Evolutionary conservation across 345 rosid species (phyloP), one percentile per base, ranked within the genome.

Genomic region (Jatropha curcas): DNA sequence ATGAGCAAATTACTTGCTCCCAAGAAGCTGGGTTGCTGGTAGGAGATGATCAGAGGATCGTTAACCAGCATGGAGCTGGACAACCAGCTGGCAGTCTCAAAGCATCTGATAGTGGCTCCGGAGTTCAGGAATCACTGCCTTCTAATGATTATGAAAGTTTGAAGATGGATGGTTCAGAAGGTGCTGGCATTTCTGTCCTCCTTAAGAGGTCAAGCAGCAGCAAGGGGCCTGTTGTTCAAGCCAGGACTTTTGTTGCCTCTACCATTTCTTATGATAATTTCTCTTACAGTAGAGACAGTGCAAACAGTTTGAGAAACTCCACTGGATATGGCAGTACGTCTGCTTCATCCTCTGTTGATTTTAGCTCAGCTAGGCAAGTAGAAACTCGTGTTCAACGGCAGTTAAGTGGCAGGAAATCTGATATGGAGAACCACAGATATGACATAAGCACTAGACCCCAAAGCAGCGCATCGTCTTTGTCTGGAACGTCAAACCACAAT

Each of bases 341-440:
- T 35, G 84, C 92, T 76, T 88, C 98, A 56, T 92, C 99, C 68
- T 92, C 97, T 72, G 73, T 84, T 76, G 98, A 95, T 85, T 82
- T 82, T 31, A 77, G 87, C 81, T 88, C 94, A 69, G 82, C 82
- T 73, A 87, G 90, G 76, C 92, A 81, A 61, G 73, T 82, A 56
- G 97, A 89, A 41, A 73, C 77, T 77, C 88, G 81, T 80, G 81
- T 88, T 33, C 93, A 81, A 55, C 79, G 92, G 74, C 97, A 88
- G 80, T 81, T 79, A 71, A 91, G 94, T 78, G 85, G 92, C 72
- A 86, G 73, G 80, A 91, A 85, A 75, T 86, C 81, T 77, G 97
- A 90, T 65, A 64, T 81, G 72, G 99, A 92, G 71, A 84, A 84
- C 77, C 84, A 80, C 83, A 87, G 86, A 84, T 74, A 80, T 60